A percentile compares a stretch with the other conserved stretches of the same genome.
phyloP scores from a whole-genome alignment of 345 rosid species.

The Sonneratia alba region DNA sequence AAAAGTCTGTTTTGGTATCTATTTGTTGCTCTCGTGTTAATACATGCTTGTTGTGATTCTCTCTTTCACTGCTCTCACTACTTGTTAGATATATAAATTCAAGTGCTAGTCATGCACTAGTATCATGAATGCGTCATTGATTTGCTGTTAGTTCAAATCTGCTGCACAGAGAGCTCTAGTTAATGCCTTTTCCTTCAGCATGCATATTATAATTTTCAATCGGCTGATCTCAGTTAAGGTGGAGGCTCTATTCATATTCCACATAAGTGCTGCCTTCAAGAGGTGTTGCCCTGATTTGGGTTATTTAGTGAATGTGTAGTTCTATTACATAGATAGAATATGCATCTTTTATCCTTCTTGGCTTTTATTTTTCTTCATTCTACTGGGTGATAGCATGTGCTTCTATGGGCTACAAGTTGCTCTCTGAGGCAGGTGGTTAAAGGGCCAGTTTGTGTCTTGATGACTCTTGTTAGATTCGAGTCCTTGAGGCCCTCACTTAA shows the following conservation, averaged over 20 bases:
- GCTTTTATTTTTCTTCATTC: too few species aligned
- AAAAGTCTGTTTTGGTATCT: background rate
- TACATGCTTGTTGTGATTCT: too few species aligned
- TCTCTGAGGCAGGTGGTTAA: background rate
- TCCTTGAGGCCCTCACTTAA: background rate
- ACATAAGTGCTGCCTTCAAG: too few species aligned
- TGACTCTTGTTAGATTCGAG: background rate
- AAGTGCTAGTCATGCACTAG: background rate
- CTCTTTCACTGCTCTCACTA: background rate
- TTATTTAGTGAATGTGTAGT: too few species aligned
- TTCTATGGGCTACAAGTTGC: background rate
- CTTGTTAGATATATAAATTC: background rate
- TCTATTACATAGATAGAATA: too few species aligned
- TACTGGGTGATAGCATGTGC: background rate
- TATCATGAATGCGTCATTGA: background rate
- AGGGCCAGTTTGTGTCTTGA: background rate
- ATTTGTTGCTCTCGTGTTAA: background rate
- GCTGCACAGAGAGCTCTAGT: background rate
- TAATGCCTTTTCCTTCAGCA: background rate
- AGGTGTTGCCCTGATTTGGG: too few species aligned
- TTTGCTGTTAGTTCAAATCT: background rate
- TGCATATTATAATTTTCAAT: too few species aligned
- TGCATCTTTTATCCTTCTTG: too few species aligned
- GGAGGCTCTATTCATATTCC: background rate
- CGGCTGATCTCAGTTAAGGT: background rate